These are phyloP conservation scores for Stromatinia cepivora DNA, from an alignment of 2,329 filamentous ascomycete species.

Conservation along the genomic window DNA sequence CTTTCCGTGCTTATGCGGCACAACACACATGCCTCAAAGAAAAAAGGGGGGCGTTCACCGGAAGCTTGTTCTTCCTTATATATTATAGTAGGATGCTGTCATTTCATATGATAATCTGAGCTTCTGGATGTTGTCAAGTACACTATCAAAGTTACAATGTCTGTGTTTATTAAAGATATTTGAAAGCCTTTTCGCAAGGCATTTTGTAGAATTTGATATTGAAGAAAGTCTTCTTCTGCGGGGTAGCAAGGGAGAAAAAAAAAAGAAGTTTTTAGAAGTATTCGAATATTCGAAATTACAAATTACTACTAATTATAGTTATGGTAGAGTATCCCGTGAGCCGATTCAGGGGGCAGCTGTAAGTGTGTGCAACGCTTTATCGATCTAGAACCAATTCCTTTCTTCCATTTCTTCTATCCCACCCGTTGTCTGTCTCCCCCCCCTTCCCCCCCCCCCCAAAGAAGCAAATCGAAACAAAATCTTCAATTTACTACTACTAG, in stretches of 20 bases:
- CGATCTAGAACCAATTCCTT: slow-evolving; percentile 3
- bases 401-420: background rate
- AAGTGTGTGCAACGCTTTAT: slow-evolving; percentile 5
- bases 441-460: no score
- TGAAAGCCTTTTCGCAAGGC: background rate
- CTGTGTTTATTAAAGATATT: background rate
- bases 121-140: background rate
- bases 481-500: background rate
- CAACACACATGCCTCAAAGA: background rate
- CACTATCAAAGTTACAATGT: background rate
- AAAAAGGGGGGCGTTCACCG: background rate
- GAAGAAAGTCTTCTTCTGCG: background rate
- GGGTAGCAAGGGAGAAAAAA: background rate
- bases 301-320: background rate
- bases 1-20: slow-evolving; percentile 21
- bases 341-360: slow-evolving; percentile 4
- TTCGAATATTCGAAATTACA: background rate
- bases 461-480: background rate
- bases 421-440: background rate
- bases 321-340: background rate
- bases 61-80: background rate
- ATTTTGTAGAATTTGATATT: background rate
- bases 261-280: background rate
- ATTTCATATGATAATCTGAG: background rate
- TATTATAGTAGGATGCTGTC: background rate